phyloP scores from a whole-genome alignment of 2,329 filamentous ascomycete genomes.

The Colletotrichum caudatum region DNA sequence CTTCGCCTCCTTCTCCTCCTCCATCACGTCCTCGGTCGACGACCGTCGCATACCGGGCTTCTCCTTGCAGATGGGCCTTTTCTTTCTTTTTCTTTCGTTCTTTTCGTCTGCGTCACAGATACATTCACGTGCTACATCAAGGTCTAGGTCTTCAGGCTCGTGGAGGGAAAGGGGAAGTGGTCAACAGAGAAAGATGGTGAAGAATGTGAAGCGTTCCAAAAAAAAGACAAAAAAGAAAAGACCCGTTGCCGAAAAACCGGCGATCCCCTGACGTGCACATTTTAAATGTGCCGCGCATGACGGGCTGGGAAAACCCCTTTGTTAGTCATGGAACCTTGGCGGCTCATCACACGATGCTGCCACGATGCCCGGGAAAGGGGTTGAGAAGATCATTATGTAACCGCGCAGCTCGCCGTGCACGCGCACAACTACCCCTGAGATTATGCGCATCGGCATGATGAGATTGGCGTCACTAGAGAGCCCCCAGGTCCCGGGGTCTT shows the following conservation, averaged over 20 bases:
- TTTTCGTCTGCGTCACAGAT: conserved; percentile 35
- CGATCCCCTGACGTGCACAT: not conserved
- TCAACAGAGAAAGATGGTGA: not conserved
- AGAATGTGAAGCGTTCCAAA: no score
- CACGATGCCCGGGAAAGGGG: conserved; percentile 32
- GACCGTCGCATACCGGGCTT: conserved; percentile 31
- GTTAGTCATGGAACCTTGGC: conserved; percentile 40
- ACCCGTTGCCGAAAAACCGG: not conserved
- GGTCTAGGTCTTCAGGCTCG: not conserved
- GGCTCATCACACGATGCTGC: conserved; percentile 26
- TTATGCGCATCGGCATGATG: not conserved
- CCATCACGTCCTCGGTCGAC: conserved; percentile 22
- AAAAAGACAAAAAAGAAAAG: not conserved
- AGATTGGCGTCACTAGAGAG: not conserved
- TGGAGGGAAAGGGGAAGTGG: not conserved
- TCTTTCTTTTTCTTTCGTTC: not conserved
- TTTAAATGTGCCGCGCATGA: conserved; percentile 16
- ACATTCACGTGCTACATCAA: conserved; percentile 35
- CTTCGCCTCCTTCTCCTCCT: conserved; percentile 35
- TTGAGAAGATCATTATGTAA: conserved; percentile 35
- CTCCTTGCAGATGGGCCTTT: not conserved
- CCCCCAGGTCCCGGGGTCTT: not conserved
- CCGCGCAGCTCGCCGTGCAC: conserved; percentile 18
- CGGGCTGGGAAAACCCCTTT: not conserved
- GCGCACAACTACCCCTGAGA: conserved; percentile 31